Conservation (phyloP, 352 stramenopile genomes). For the Globisporangium perplexum region DNA sequence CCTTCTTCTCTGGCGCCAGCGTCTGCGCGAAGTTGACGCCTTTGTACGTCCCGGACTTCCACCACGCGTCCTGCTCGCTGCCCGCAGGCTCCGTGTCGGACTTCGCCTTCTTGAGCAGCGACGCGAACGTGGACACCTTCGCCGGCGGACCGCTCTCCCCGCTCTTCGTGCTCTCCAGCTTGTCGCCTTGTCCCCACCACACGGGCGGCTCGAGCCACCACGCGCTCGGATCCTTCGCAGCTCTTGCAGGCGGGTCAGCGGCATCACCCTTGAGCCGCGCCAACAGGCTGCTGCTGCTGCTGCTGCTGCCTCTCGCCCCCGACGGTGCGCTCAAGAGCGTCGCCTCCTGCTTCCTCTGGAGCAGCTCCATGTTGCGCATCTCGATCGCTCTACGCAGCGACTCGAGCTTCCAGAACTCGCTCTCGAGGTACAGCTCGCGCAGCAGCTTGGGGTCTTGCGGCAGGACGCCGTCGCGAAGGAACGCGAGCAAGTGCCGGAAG, state of each 20-base stretch:
- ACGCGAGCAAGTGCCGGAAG: slow-evolving; percentile 74
- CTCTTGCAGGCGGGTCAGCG: not conserved
- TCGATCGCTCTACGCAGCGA: slow-evolving; percentile 75
- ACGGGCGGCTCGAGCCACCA: slow-evolving; percentile 63
- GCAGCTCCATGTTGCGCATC: slow-evolving; percentile 55
- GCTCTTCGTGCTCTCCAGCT: slow-evolving; percentile 11
- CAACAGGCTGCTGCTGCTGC: slow-evolving; percentile 1
- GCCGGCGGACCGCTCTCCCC: slow-evolving; percentile 19
- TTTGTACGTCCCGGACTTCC: slow-evolving; percentile 70
- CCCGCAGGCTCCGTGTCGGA: not conserved
- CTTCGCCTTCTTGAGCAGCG: slow-evolving; percentile 15
- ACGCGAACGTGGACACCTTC: slow-evolving; percentile 13
- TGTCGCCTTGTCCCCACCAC: slow-evolving; percentile 43
- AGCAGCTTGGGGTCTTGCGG: slow-evolving; percentile 61
- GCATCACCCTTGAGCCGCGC: slow-evolving; percentile 9
- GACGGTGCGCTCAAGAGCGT: slow-evolving; percentile 2
- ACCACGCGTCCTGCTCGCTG: slow-evolving; percentile 44
- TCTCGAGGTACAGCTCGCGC: slow-evolving; percentile 65
- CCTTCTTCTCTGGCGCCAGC: slow-evolving; percentile 19
- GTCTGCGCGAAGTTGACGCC: slow-evolving; percentile 51
- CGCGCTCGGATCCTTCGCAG: slow-evolving; percentile 20
- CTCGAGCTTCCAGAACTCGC: slow-evolving; percentile 81
- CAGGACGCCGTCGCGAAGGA: slow-evolving; percentile 71
- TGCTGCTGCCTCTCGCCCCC: not conserved
- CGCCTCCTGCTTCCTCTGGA: slow-evolving; percentile 32